Base-by-base conservation (phyloP, 1,284 basidiomycete genomes). In the Ustilago crameri region DNA sequence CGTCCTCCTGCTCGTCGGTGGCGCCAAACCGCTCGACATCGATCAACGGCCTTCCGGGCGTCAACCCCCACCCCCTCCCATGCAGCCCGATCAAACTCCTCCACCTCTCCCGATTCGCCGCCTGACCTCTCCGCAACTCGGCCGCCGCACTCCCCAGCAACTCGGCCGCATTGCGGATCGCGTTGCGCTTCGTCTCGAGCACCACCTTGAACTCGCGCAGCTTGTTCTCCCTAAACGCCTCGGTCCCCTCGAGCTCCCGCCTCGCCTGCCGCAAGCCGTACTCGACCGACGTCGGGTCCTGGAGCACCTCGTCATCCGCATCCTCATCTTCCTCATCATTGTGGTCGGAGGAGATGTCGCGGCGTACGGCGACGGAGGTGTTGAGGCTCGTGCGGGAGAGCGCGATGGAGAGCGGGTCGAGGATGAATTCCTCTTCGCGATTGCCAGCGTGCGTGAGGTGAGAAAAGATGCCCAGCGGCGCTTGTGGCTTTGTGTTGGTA, bases 61-160 rank as follows among this genome's bases (percentile, higher is more conserved):
- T 77, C 30, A 79, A 24, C 18, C 76, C 71, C 77, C 77, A 79
- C 17, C 77, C 78, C 2, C 69, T 35, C 24, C 53, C 58, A 47
- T 73, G 61, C 26, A 78, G 48, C n/a, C 55, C 58, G 12, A 61
- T 59, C 32, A 80, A 51, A 5, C 42, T 54, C 1, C 63, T 24
- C 78, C 78, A 80, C 3, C 78, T 24, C 38, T 69, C 68, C 17
- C 66, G 22, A 48, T 79, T 78, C 12, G 51, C 41, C 18, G 44
- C 51, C 7, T 64, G 59, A 18, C 56, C 52, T 5, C 18, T 8
- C 14, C 68, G 24, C 34, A 80, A 55, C 58, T 78, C 75, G 1
- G 45, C 50, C 15, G 65, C 77, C 23, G 75, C 78, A 27, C 48
- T 48, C 8, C 44, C 40, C 45, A 80, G 50, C 58, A 80, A 35